Evolutionary conservation across 805 yeast species (phyloP).

Genomic region (Candida golubevii): DNA sequence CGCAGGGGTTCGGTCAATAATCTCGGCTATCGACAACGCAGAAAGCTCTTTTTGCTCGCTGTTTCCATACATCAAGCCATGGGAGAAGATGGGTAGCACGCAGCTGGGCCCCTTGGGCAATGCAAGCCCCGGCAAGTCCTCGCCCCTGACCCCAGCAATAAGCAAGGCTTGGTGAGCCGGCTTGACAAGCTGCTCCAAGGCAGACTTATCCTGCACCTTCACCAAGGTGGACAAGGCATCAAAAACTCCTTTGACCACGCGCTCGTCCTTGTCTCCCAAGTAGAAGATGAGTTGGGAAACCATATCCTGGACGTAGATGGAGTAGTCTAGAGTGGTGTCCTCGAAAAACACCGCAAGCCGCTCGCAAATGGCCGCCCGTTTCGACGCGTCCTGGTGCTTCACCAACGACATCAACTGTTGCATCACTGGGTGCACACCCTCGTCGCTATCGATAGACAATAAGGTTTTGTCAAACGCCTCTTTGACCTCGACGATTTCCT

Average conservation of each 20-base stretch:
- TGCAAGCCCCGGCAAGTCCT: slow-evolving; percentile 69
- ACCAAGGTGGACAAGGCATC: slow-evolving; percentile 63
- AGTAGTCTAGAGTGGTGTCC: slow-evolving; percentile 61
- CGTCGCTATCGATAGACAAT: slow-evolving; percentile 66
- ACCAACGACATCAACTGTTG: slow-evolving; percentile 74
- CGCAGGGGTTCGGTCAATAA: slow-evolving; percentile 84
- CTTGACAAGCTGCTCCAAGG: slow-evolving; percentile 68
- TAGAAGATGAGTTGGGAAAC: slow-evolving; percentile 64
- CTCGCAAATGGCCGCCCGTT: slow-evolving; percentile 58
- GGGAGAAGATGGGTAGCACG: slow-evolving; percentile 84
- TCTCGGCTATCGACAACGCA: slow-evolving; percentile 84
- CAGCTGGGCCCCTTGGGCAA: slow-evolving; percentile 83
- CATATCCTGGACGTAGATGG: slow-evolving; percentile 71
- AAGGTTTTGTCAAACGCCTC: slow-evolving; percentile 65
- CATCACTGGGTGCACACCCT: slow-evolving; percentile 79
- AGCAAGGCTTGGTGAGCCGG: slow-evolving; percentile 76
- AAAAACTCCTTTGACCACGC: slow-evolving; percentile 61
- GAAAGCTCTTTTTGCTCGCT: slow-evolving; percentile 78
- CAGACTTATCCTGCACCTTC: slow-evolving; percentile 68
- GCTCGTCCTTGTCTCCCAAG: slow-evolving; percentile 63
- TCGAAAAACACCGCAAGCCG: slow-evolving; percentile 72
- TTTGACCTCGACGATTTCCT: slow-evolving; percentile 39
- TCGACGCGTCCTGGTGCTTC: slow-evolving; percentile 66
- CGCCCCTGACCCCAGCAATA: slow-evolving; percentile 56
- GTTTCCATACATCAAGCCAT: slow-evolving; percentile 92